Evolutionary conservation across 768 basidiomycete species (phyloP).

Genomic region (Mycena capillaripes): DNA sequence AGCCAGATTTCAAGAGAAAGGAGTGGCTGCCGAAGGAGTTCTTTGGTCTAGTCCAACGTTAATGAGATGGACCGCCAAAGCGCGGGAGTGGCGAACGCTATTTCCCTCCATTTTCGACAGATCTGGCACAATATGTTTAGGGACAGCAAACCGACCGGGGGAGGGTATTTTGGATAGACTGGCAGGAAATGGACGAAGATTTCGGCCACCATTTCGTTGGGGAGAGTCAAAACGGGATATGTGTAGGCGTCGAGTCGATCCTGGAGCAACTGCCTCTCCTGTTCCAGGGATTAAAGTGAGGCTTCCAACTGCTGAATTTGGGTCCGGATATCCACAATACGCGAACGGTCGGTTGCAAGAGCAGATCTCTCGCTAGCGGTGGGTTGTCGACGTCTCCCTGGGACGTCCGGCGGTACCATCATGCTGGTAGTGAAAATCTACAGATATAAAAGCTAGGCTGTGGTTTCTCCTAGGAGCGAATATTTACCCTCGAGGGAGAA

Average conservation of each 20-base stretch:
- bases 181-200: too few species aligned
- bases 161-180: background rate
- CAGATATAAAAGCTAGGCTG: too few species aligned
- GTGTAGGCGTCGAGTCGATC: slow-evolving; percentile 5
- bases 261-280: background rate
- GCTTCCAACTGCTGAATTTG: background rate
- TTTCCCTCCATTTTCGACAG: slow-evolving; percentile 3
- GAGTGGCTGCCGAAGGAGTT: background rate
- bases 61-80: slow-evolving; percentile 6
- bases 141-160: background rate
- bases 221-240: slow-evolving; percentile 1
- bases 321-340: background rate
- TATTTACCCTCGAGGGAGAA: too few species aligned
- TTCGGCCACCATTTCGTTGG: too few species aligned
- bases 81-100: background rate
- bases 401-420: too few species aligned
- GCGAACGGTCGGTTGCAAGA: background rate
- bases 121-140: background rate
- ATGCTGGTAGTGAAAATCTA: too few species aligned
- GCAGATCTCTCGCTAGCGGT: background rate
- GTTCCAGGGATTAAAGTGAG: background rate
- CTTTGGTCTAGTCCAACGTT: too few species aligned
- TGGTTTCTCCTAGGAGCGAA: too few species aligned
- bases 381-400: background rate
- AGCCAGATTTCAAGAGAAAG: background rate